These are phyloP conservation scores for Aegilops longissima DNA, from an alignment of 176 grass and related monocot species.

Conservation along the genomic window DNA sequence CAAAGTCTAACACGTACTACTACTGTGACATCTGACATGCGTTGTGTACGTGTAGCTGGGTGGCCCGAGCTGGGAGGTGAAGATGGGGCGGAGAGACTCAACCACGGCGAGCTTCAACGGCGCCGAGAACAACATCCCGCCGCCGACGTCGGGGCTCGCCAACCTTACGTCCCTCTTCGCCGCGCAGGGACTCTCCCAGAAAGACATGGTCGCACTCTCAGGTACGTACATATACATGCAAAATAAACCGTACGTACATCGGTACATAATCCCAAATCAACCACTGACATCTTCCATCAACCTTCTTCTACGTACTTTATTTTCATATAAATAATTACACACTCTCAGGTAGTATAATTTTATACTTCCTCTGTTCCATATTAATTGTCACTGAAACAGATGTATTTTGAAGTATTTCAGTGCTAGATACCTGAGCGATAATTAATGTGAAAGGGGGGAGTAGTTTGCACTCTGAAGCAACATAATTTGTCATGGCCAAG, in stretches of 20 bases:
- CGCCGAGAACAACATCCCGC: conserved; percentile 62
- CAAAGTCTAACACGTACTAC: no score
- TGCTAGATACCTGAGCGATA: no score
- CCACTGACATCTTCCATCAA: no score
- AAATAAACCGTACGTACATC: no score
- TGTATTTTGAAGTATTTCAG: no score
- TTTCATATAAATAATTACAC: background rate
- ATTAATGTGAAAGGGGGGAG: no score
- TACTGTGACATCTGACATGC: no score
- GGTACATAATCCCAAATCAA: background rate
- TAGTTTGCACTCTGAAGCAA: background rate
- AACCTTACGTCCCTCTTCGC: conserved; percentile 66
- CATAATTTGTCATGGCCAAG: no score
- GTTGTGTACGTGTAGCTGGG: conserved; percentile 34
- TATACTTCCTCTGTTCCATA: no score
- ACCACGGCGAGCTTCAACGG: conserved; percentile 48
- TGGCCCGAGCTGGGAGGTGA: conserved; percentile 63
- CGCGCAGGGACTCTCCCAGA: conserved; percentile 50
- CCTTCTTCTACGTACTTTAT: no score
- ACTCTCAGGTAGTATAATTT: no score
- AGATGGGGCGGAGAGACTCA: conserved; percentile 67
- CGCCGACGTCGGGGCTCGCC: conserved; percentile 37
- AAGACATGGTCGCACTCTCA: conserved; percentile 47
- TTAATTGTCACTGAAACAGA: no score
- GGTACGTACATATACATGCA: background rate